phyloP scores from a whole-genome alignment of 2,329 filamentous ascomycete genomes.

The Penicillium vulpinum region DNA sequence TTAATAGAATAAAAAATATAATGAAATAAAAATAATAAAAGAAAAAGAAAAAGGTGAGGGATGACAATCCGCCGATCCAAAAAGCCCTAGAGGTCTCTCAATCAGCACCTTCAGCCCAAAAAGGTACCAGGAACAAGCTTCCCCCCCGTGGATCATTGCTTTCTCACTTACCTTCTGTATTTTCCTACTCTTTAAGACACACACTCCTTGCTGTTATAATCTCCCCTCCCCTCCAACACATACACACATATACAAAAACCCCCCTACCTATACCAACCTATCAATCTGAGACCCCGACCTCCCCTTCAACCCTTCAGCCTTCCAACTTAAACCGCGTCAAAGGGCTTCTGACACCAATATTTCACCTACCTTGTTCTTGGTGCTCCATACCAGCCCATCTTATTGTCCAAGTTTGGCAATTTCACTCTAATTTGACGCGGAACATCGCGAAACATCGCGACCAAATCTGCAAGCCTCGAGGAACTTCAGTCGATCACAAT shows the following conservation, averaged over 20 bases:
- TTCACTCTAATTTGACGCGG: conserved; percentile 5
- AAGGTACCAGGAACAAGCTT: conserved; percentile 24
- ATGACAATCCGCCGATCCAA: conserved; percentile 21
- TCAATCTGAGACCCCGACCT: conserved; percentile 27
- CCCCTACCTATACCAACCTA: conserved; percentile 14
- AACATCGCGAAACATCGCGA: conserved; percentile 12
- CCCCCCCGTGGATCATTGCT: conserved; percentile 11
- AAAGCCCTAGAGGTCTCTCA: too few species aligned
- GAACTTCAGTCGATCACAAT: conserved; percentile 15
- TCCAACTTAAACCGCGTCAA: conserved; percentile 6
- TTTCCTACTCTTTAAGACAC: conserved; percentile 19
- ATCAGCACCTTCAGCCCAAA: conserved; percentile 4
- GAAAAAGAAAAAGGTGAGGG: conserved; percentile 19
- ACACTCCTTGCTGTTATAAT: conserved; percentile 16
- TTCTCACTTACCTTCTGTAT: conserved; percentile 1
- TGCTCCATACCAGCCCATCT: conserved; percentile 18
- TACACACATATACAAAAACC: neutral
- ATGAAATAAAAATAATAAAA: neutral
- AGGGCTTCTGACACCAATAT: conserved; percentile 13
- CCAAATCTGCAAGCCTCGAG: conserved; percentile 13
- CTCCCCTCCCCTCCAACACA: conserved; percentile 11
- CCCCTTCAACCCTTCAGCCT: conserved; percentile 7
- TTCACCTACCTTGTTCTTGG: conserved; percentile 1
- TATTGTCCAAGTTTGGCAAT: conserved; percentile 5
- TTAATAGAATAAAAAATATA: neutral